Base-by-base conservation (phyloP, 2,329 filamentous ascomycete species). In the Apiospora sp. region DNA sequence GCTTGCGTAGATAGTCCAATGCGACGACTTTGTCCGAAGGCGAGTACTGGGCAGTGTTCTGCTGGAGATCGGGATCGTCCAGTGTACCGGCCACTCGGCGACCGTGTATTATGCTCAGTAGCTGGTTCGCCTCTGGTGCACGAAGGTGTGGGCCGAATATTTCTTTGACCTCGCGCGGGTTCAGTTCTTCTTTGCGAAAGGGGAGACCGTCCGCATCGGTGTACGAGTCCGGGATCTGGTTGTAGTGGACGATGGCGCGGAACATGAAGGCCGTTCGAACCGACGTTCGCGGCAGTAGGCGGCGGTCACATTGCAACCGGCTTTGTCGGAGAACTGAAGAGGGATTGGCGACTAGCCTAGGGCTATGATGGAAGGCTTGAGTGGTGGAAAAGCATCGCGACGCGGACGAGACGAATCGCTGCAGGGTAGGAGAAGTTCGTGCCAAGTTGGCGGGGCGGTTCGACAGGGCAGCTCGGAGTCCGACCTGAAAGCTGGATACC, bases 81-180 rank as follows among this genome's bases (percentile, higher is more conserved):
- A 92, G 83, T 3, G 90, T 91, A 46, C 91, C 91, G 10, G 90
- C 89, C 30, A 92, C 89, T 54, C 91, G 85, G 48, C 90, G 86
- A 12, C 90, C 91, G 78, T 92, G 91, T 16, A 92, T 80, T 69
- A 92, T 88, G 70, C 84, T 83, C 69, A 92, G 80, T 61, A 92
- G 80, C 64, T 81, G 82, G 78, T 92, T 92, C 27, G 86, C 90
- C 6, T 79, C 77, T 4, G 77, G 75, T 0, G 83, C 78, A 73
- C 83, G 80, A 67, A 91, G 82, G 16, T 82, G 81, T 6, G 83
- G 77, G 1, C 89, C 88, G 73, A 92, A 91, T 49, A 91, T 83
- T 13, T 75, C 73, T 22, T 82, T 76, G 7, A 86, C 82, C 76
- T 91, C 87, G 12, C 79, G 78, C 24, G 85, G 80, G 2, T 83